These are phyloP conservation scores for Alternaria ventricosa DNA, from an alignment of 2,329 filamentous ascomycete species.

Conservation along the genomic window DNA sequence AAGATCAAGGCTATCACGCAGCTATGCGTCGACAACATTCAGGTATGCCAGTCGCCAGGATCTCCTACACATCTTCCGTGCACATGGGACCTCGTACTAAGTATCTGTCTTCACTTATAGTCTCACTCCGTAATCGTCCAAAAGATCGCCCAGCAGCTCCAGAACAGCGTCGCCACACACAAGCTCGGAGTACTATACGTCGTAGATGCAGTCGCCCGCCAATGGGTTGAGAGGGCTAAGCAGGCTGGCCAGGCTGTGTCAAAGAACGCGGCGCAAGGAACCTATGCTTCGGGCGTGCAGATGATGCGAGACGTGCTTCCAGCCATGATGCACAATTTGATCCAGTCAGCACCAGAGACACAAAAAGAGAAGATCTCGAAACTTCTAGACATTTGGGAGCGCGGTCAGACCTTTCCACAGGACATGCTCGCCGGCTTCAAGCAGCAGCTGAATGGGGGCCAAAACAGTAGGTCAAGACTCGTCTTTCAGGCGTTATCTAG, in stretches of 20 bases:
- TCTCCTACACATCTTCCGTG: conserved; percentile 10
- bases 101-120: conserved; percentile 57
- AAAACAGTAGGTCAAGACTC: conserved; percentile 67
- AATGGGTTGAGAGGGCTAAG: conserved; percentile 97
- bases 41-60: conserved; percentile 34
- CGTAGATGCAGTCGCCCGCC: conserved; percentile 99
- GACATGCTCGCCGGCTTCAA: conserved; percentile 84
- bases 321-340: conserved; percentile 92
- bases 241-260: conserved; percentile 77
- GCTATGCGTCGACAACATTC: conserved; percentile 72
- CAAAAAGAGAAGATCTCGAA: conserved; percentile 98
- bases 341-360: conserved; percentile 84
- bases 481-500: conserved; percentile 9
- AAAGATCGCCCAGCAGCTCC: conserved; percentile 97
- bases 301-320: conserved; percentile 95
- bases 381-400: conserved; percentile 97
- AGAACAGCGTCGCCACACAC: conserved; percentile 91
- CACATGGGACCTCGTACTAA: conserved; percentile 33
- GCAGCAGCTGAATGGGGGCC: conserved; percentile 71
- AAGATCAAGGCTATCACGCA: conserved; percentile 87
- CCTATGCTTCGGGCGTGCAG: conserved; percentile 92
- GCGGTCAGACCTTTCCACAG: conserved; percentile 86
- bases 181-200: conserved; percentile 99
- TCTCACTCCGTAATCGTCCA: conserved; percentile 94
- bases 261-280: conserved; percentile 85